phyloP scores from a whole-genome alignment of 78 protist species.

The Bodo saltans region DNA sequence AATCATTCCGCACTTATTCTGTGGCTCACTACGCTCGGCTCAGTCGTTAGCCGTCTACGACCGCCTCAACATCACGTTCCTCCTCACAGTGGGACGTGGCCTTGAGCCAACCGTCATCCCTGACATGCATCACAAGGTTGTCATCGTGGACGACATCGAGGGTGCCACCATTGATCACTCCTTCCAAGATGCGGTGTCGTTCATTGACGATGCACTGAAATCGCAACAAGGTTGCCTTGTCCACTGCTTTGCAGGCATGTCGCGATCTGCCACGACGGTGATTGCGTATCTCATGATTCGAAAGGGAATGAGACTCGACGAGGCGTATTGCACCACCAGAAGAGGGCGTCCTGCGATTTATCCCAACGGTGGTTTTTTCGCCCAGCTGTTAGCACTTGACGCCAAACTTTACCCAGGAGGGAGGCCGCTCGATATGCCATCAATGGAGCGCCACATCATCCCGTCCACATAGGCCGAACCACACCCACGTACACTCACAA shows the following conservation, averaged over 20 bases:
- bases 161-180: neutral
- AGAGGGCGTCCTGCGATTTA: neutral
- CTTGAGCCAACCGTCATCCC: neutral
- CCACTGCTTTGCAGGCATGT: constrained; percentile 41
- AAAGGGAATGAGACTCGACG: neutral
- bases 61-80: neutral
- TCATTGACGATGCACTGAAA: constrained; percentile 3
- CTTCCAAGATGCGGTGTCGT: constrained; percentile 15
- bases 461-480: too few relatives aligned
- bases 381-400: neutral
- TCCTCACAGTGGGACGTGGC: neutral
- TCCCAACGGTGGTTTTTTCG: constrained; percentile 13
- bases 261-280: constrained; percentile 32
- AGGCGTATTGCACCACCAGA: neutral
- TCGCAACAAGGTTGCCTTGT: constrained; percentile 7
- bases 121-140: neutral
- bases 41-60: neutral
- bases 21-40: neutral
- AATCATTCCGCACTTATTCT: neutral
- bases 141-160: constrained; percentile 7
- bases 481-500: too few relatives aligned
- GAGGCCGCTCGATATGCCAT: neutral
- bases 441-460: too few relatives aligned
- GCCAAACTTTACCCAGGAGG: neutral
- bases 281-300: constrained; percentile 28